Conservation (phyloP, 495 filamentous ascomycete genomes). For the Astrothelium subdiscretum region DNA sequence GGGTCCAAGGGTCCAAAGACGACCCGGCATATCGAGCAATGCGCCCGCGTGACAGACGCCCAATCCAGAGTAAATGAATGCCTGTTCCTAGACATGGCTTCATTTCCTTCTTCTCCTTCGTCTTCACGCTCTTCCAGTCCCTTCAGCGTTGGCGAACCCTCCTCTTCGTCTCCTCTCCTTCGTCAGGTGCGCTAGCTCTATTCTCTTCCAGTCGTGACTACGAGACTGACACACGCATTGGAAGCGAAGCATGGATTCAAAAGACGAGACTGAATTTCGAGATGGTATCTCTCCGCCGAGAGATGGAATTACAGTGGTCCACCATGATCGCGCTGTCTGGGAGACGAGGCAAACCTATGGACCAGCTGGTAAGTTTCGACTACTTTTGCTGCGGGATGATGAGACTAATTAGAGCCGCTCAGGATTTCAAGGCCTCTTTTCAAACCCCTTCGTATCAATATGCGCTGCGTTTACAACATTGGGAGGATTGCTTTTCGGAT, state of each 20-base stretch:
- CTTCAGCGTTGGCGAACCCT: not conserved
- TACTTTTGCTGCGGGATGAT: not conserved
- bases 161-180: not conserved
- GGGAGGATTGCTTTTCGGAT: slow-evolving; percentile 47
- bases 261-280: not conserved
- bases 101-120: not conserved
- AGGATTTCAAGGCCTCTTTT: slow-evolving; percentile 38
- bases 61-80: not conserved
- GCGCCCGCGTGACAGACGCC: not conserved
- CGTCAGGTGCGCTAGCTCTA: not conserved
- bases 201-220: not conserved
- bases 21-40: no score
- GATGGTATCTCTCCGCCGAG: not conserved
- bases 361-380: slow-evolving; percentile 8
- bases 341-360: slow-evolving; percentile 14
- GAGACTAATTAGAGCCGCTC: not conserved
- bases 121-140: not conserved
- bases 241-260: not conserved
- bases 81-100: not conserved
- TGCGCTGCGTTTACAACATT: slow-evolving; percentile 45
- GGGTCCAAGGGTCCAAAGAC: no score
- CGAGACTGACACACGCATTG: not conserved
- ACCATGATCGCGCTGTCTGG: slow-evolving; percentile 5
- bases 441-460: slow-evolving; percentile 38
- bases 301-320: not conserved